These are phyloP conservation scores for Scheffersomyces coipomensis DNA, from an alignment of 805 yeast genomes.

Conservation along the genomic window DNA sequence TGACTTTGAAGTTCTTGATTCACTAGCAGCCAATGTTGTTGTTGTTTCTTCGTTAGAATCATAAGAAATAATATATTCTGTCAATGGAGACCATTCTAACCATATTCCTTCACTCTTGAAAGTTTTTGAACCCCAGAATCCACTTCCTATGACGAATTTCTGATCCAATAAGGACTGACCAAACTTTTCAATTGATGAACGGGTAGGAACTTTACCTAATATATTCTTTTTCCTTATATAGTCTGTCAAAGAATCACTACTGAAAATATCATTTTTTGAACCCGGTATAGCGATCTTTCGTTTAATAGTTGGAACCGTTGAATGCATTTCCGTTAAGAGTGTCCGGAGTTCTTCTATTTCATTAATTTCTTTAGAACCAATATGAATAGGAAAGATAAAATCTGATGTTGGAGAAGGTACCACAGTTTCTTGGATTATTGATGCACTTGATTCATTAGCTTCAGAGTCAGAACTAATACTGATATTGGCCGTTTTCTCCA, in stretches of 20 bases:
- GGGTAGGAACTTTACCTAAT: conserved; percentile 31
- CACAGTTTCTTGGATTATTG: background rate
- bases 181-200: conserved; percentile 35
- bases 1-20: conserved; percentile 1
- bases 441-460: background rate
- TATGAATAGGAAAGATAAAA: conserved; percentile 28
- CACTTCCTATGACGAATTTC: conserved; percentile 29
- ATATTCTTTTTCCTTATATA: conserved; percentile 23
- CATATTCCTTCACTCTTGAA: conserved; percentile 43
- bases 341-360: conserved; percentile 15
- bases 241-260: conserved; percentile 36
- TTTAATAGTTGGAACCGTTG: conserved; percentile 21
- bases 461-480: background rate
- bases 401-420: conserved; percentile 9
- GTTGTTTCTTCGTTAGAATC: background rate
- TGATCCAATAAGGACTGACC: conserved; percentile 39
- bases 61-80: conserved; percentile 16
- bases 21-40: background rate
- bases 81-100: conserved; percentile 43
- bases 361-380: conserved; percentile 24
- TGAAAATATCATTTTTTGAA: conserved; percentile 35
- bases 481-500: background rate
- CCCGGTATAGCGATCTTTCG: conserved; percentile 41
- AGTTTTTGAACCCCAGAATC: conserved; percentile 29
- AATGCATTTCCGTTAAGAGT: conserved; percentile 21